A percentile compares a stretch with the other conserved stretches of the same genome.
Evolutionary conservation across 2,329 filamentous ascomycete genomes (phyloP).

Genomic region (Claviceps lovelessii): DNA sequence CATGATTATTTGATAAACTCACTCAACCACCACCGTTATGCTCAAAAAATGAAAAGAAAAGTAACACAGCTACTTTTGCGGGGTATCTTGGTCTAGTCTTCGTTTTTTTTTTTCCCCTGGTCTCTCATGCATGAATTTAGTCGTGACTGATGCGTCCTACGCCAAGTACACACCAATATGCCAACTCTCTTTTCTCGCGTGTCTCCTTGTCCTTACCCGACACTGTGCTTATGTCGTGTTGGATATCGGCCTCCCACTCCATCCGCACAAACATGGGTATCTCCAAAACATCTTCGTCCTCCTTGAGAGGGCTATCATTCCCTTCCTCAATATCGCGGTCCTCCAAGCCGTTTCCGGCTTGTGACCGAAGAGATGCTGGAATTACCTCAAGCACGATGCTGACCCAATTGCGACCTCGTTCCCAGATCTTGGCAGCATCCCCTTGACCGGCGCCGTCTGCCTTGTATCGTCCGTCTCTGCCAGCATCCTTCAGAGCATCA

Average conservation of each 20-base stretch:
- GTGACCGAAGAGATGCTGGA: slow-evolving; percentile 38
- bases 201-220: slow-evolving; percentile 41
- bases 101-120: background rate
- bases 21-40: slow-evolving; percentile 10
- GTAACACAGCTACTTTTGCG: slow-evolving; percentile 4
- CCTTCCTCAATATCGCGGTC: slow-evolving; percentile 22
- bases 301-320: slow-evolving; percentile 33
- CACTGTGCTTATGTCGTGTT: slow-evolving; percentile 47
- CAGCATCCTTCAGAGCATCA: slow-evolving; percentile 58
- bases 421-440: slow-evolving; percentile 93
- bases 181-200: slow-evolving; percentile 72
- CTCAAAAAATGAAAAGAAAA: background rate
- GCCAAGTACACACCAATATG: slow-evolving; percentile 90
- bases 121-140: slow-evolving; percentile 7
- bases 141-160: slow-evolving; percentile 60
- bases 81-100: slow-evolving; percentile 29
- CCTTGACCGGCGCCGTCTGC: slow-evolving; percentile 36
- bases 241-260: slow-evolving; percentile 69
- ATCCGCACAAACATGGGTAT: slow-evolving; percentile 88
- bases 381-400: slow-evolving; percentile 87
- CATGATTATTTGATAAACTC: slow-evolving; percentile 21
- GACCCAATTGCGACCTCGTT: slow-evolving; percentile 85
- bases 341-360: slow-evolving; percentile 18
- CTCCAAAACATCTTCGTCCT: slow-evolving; percentile 58
- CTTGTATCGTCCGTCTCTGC: slow-evolving; percentile 22